Evolutionary conservation across 2,329 filamentous ascomycete species (phyloP), one percentile per base, ranked within the genome.

Genomic region (Curvularia sp.): DNA sequence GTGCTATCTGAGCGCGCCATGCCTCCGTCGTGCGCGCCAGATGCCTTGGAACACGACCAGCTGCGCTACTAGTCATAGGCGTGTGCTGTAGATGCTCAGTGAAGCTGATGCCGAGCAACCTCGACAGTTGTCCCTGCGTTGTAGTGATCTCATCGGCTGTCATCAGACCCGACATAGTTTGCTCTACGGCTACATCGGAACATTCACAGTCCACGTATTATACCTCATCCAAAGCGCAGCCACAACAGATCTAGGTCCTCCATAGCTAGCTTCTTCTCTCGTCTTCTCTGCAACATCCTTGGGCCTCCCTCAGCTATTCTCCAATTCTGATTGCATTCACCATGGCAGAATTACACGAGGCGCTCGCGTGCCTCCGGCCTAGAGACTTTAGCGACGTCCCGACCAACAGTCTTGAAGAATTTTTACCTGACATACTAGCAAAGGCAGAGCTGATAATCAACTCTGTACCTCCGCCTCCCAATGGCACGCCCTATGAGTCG

Each of bases 371-470:
- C 38, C 77, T 83, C 28, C 70, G 75, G 5, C 80, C 80, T 1
- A 77, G 78, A 47, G 75, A 80, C 51, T 83, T 79, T 67, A 64
- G 66, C 62, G 79, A 82, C 28, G 70, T 83, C 28, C 81, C 81
- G 19, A 70, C 75, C 50, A 70, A 79, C 58, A 67, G 76, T 48
- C 78, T 83, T 27, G 51, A 71, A 9, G 55, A 64, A 36, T 83
- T 78, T 64, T 69, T 83, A 45, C 66, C 71, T 34, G 67, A 77
- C 4, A 72, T 76, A 50, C 80, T 83, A 66, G 59, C 75, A n/a
- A 76, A 89, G 59, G 87, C 87, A 19, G 89, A 92, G 69, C 80
- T 89, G 18, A 84, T 96, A 55, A 81, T 90, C 67, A 90, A 93
- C 70, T 94, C 92, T 5, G 85, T 96, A 1, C 92, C 92, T 3